Percentiles rank a stretch among this genome's conserved stretches.
These are phyloP conservation scores for Brasenia schreberi DNA, from an alignment of 164 flowering plant genomes.

Conservation along the genomic window DNA sequence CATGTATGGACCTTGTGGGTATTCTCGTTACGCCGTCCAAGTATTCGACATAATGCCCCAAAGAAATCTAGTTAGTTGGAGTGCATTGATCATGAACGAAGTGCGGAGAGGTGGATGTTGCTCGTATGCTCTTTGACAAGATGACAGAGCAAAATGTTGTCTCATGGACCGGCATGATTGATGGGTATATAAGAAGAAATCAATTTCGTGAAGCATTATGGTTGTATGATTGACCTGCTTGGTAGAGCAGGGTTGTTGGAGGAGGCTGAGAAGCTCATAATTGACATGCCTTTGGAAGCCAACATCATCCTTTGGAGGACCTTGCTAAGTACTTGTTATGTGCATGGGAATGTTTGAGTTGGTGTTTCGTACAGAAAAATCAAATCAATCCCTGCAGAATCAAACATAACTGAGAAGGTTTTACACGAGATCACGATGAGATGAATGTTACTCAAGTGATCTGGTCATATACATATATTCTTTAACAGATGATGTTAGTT, in stretches of 20 bases:
- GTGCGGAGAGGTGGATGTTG: constrained; percentile 14
- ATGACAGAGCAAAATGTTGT: constrained; percentile 11
- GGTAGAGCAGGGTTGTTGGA: constrained; percentile 19
- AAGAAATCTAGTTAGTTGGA: constrained; percentile 17
- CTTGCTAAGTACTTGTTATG: constrained; percentile 16
- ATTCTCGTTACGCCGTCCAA: constrained; percentile 7
- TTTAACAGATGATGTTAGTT: too few relatives aligned
- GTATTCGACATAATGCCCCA: constrained; percentile 13
- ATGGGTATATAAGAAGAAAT: constrained; percentile 13
- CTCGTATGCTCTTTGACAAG: constrained; percentile 9
- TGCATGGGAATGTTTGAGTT: constrained; percentile 15
- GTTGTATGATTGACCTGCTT: constrained; percentile 17
- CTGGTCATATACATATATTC: too few relatives aligned
- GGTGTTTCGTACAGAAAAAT: constrained; percentile 8
- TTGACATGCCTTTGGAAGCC: constrained; percentile 9
- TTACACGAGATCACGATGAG: too few relatives aligned
- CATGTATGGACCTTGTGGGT: constrained; percentile 12
- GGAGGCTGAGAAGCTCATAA: constrained; percentile 15
- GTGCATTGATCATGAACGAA: constrained; percentile 16
- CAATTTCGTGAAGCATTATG: constrained; percentile 13
- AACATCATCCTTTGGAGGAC: constrained; percentile 18
- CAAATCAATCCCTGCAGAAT: background rate
- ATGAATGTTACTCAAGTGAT: too few relatives aligned
- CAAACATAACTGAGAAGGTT: too few relatives aligned
- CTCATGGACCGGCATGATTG: constrained; percentile 21